Percentiles rank a stretch among this genome's conserved stretches.
Conservation (phyloP, 768 basidiomycete genomes). For the Suillus clintonianus region DNA sequence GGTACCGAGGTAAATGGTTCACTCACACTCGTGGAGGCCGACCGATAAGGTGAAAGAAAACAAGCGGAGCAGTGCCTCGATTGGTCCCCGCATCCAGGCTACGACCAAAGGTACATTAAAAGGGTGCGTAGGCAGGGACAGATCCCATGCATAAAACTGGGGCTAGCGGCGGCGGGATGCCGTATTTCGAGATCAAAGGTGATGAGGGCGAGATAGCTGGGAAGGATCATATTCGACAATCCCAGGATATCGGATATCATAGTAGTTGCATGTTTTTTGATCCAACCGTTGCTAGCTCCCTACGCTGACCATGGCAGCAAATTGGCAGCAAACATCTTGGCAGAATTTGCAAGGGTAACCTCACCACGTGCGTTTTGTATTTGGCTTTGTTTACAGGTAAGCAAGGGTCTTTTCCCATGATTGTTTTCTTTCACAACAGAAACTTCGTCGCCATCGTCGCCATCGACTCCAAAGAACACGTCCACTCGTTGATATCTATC, state of each 20-base stretch:
- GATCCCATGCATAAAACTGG: neutral
- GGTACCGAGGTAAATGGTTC: neutral
- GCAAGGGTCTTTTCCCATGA: neutral
- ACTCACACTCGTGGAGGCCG: neutral
- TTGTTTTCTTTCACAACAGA: conserved; percentile 7
- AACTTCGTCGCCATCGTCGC: conserved; percentile 27
- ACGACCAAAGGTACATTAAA: neutral
- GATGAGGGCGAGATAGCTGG: neutral
- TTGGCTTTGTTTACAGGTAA: neutral
- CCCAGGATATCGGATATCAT: neutral
- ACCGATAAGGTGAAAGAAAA: neutral
- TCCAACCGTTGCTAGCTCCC: neutral
- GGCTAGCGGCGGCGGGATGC: neutral
- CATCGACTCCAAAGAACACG: conserved; percentile 38
- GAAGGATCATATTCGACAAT: neutral
- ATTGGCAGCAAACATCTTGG: neutral
- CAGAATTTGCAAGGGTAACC: neutral
- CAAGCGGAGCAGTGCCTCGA: neutral
- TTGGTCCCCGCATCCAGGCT: neutral
- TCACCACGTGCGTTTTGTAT: neutral
- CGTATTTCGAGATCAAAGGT: neutral
- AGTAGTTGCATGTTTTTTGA: neutral
- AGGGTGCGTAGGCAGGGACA: neutral
- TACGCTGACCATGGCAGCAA: neutral
- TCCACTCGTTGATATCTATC: conserved; percentile 35